Base-by-base conservation (phyloP, 345 rosid genomes). In the Lepidium sativum region DNA sequence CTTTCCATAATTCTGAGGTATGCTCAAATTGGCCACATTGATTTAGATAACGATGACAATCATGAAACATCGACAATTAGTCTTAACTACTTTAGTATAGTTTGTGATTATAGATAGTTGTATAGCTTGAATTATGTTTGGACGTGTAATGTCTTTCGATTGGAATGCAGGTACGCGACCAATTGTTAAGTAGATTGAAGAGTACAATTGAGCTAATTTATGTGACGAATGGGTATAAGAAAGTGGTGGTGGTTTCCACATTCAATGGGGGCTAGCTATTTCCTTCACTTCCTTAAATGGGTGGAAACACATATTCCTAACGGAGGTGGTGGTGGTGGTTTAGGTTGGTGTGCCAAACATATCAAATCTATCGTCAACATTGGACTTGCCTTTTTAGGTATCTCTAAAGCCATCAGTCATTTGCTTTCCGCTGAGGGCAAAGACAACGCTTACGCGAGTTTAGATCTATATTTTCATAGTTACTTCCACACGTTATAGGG, bases 251-350 rank as follows among this genome's bases (percentile, higher is more conserved):
- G 77, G 83, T 85, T 85, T 75, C 92, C 97, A 25, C 95, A 90
- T 78, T 85, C 88, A 18, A 85, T 82, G 95, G 90, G 90, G 39
- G 86, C 71, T 43, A 52, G 73, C 60, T 90, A 90, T 77, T 87
- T 87, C 48, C 92, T 90, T 57, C 87, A 90, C 76, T 87, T 90
- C 79, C 85, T 85, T 49, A 85, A 85, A 75, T 87, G 92, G 97
- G 87, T 90, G 34, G 90, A 87, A 80, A 54, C 80, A 42, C 83
- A 87, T 54, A 72, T 83, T 70, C 79, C 80, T 1, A 54, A 75
- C 69, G 87, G 95, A 33, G 92, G 90, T 0, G 80, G 84, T 45
- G 89, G 89, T 20, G 91, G 89, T 29, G 88, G 84, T 47, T 52
- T 82, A 13, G 73, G 78, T 78, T 87, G 90, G 92, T 84, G 86